A percentile compares a stretch with the other conserved stretches of the same genome.
phyloP scores from a whole-genome alignment of 2,329 filamentous ascomycete genomes.

The Sporothrix curviconia region DNA sequence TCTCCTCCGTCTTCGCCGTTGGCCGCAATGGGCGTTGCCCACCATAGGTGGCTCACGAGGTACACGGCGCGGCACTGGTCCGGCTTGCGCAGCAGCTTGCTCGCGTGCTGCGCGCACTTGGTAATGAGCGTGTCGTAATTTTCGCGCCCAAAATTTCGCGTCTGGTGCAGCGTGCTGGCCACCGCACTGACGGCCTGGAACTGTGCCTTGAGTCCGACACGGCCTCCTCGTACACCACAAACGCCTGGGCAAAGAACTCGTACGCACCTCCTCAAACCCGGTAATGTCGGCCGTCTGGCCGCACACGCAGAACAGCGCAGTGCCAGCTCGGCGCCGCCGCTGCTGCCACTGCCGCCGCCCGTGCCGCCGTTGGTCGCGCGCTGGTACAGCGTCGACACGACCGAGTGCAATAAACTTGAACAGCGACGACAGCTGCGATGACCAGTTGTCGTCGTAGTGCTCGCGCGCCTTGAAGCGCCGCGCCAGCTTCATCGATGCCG shows the following conservation, averaged over 20 bases:
- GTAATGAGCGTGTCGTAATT: slow-evolving; percentile 99
- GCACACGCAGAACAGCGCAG: slow-evolving; percentile 86
- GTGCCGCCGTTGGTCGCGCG: slow-evolving; percentile 54
- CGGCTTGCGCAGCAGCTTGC: slow-evolving; percentile 93
- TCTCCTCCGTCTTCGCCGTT: slow-evolving; percentile 75
- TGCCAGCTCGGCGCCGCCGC: slow-evolving; percentile 77
- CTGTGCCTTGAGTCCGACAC: slow-evolving; percentile 91
- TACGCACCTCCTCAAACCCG: slow-evolving; percentile 92
- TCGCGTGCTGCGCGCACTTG: slow-evolving; percentile 92
- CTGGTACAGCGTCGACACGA: slow-evolving; percentile 78
- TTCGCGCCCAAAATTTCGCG: slow-evolving; percentile 85
- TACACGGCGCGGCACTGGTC: slow-evolving; percentile 97
- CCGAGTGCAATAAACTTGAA: slow-evolving; percentile 95
- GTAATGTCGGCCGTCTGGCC: slow-evolving; percentile 89
- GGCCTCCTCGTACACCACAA: slow-evolving; percentile 95
- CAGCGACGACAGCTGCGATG: slow-evolving; percentile 62
- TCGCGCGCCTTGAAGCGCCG: slow-evolving; percentile 84
- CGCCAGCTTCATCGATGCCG: slow-evolving; percentile 81
- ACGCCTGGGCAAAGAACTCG: slow-evolving; percentile 96
- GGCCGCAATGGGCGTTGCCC: slow-evolving; percentile 77
- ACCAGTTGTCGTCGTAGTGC: slow-evolving; percentile 65
- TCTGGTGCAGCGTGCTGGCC: slow-evolving; percentile 80
- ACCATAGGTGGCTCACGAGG: slow-evolving; percentile 94
- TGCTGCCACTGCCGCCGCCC: slow-evolving; percentile 26
- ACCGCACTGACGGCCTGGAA: slow-evolving; percentile 97